These are phyloP conservation scores for Penicillium manginii DNA, from an alignment of 495 filamentous ascomycete species.

Conservation along the genomic window DNA sequence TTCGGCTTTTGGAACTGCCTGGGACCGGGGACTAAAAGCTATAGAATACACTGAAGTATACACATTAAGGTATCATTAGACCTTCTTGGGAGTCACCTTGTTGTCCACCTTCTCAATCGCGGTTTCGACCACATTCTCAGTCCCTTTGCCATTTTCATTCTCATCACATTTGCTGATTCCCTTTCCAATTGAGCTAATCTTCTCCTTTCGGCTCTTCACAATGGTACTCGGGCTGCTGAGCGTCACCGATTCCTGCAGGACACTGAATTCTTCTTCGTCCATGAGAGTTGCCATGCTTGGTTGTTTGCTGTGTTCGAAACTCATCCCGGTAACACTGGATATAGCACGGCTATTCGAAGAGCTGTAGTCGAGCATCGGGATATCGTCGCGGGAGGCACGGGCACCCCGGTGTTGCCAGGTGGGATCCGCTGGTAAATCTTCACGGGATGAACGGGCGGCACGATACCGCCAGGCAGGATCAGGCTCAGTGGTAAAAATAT, in stretches of 20 bases:
- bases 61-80: too few species aligned
- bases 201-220: constrained; percentile 35
- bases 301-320: constrained; percentile 50
- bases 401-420: constrained; percentile 4
- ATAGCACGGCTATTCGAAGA: constrained; percentile 48
- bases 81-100: constrained; percentile 8
- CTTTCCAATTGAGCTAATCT: too few species aligned
- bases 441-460: constrained; percentile 27
- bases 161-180: too few species aligned
- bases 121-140: constrained; percentile 27
- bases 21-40: too few species aligned
- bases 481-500: constrained; percentile 36
- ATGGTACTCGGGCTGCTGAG: constrained; percentile 41
- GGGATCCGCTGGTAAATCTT: constrained; percentile 2
- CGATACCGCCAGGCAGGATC: neutral
- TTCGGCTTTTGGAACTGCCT: too few species aligned
- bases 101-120: constrained; percentile 28
- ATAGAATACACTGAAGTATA: too few species aligned
- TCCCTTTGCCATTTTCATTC: neutral
- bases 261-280: constrained; percentile 43
- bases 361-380: constrained; percentile 59
- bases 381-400: constrained; percentile 46
- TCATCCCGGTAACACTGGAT: constrained; percentile 48
- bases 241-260: constrained; percentile 46
- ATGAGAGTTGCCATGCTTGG: constrained; percentile 40